Conservation (phyloP, 2,329 filamentous ascomycete species). For the Talaromyces amestolkiae region DNA sequence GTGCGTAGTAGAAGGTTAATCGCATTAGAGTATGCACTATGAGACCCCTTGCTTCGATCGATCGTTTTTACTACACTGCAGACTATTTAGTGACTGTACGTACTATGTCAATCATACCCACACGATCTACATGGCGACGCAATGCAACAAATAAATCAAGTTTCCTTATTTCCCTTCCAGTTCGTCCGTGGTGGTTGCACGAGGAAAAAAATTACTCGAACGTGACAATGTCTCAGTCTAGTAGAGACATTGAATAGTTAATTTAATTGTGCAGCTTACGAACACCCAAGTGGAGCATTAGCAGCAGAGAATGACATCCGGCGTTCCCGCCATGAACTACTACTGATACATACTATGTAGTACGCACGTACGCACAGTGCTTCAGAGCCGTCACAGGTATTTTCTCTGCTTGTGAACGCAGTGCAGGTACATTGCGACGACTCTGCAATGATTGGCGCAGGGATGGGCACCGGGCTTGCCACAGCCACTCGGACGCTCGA, state of each 20-base stretch:
- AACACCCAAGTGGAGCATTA: too few species aligned
- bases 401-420: background rate
- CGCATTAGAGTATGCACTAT: background rate
- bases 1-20: background rate
- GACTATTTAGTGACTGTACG: background rate
- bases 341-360: background rate
- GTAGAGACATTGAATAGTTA: too few species aligned
- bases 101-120: background rate
- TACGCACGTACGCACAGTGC: background rate
- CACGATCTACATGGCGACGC: background rate
- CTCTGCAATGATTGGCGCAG: background rate
- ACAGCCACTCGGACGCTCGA: slow-evolving; percentile 1
- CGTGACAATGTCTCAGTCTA: too few species aligned
- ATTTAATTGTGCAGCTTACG: too few species aligned
- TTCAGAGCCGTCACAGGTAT: background rate
- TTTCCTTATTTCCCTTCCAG: too few species aligned
- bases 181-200: background rate
- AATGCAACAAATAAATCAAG: background rate
- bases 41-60: background rate
- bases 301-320: background rate
- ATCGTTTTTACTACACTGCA: background rate
- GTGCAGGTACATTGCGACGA: background rate
- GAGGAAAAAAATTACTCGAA: too few species aligned
- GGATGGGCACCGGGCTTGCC: background rate
- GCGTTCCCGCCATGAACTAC: background rate